Conservation (phyloP, 768 basidiomycete genomes). For the Amanita inopinata region DNA sequence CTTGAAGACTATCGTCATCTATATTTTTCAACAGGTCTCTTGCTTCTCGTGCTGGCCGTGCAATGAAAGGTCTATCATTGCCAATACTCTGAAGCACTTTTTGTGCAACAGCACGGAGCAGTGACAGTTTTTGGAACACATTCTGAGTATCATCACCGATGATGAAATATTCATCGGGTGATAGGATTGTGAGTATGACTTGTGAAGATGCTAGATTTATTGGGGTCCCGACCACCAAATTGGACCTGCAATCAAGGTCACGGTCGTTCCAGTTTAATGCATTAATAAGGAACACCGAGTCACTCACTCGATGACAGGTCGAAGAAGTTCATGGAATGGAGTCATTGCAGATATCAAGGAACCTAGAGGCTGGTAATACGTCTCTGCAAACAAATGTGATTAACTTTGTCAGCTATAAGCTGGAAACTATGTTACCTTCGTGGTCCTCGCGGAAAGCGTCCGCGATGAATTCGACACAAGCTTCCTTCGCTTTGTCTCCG, state of each 20-base stretch:
- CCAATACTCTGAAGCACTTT: conserved; percentile 64
- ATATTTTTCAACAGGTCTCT: conserved; percentile 53
- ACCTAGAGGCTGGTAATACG: conserved; percentile 59
- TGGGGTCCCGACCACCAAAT: conserved; percentile 61
- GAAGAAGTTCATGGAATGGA: conserved; percentile 50
- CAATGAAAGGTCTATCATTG: conserved; percentile 60
- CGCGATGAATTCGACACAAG: conserved; percentile 62
- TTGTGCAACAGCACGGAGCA: conserved; percentile 55
- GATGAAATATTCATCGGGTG: conserved; percentile 37
- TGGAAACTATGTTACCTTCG: conserved; percentile 39
- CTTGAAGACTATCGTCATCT: conserved; percentile 32
- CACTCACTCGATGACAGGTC: conserved; percentile 58
- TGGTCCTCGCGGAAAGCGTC: conserved; percentile 72
- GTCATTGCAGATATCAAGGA: conserved; percentile 55
- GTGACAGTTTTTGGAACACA: conserved; percentile 55
- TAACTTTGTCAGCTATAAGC: not conserved
- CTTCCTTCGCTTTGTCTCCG: conserved; percentile 64
- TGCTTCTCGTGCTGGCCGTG: conserved; percentile 77
- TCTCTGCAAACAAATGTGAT: conserved; percentile 34
- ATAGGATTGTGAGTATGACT: conserved; percentile 48
- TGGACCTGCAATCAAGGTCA: conserved; percentile 28
- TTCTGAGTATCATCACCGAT: conserved; percentile 25
- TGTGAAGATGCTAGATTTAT: conserved; percentile 54
- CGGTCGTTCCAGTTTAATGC: not conserved
- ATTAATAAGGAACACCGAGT: conserved; percentile 1